A percentile compares a stretch with the other conserved stretches of the same genome.
Conservation (phyloP, 306 rosid species). For the Luffa aegyptiaca region DNA sequence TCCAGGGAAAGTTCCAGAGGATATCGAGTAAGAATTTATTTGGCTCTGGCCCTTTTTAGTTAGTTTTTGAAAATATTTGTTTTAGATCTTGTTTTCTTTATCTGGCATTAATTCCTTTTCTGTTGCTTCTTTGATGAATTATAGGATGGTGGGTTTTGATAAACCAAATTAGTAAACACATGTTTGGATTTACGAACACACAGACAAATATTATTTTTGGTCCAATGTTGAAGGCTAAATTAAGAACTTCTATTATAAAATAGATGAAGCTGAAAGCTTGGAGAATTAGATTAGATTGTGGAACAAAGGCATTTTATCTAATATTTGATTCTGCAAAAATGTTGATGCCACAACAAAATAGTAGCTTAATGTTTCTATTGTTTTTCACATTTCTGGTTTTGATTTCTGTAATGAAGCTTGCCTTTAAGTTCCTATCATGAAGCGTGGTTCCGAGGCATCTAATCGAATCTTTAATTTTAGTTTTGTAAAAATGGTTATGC, state of each 20-base stretch:
- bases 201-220: neutral
- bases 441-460: neutral
- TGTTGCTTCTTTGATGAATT: neutral
- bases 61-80: neutral
- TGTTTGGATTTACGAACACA: neutral
- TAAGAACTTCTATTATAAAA: neutral
- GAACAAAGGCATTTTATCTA: neutral
- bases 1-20: slow-evolving; percentile 47
- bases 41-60: neutral
- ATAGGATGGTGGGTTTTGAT: neutral
- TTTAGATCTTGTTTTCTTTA: neutral
- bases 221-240: neutral
- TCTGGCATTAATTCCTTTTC: neutral
- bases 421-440: neutral
- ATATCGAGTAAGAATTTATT: slow-evolving; percentile 52
- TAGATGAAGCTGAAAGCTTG: neutral
- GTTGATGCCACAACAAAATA: neutral
- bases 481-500: neutral
- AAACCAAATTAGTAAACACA: neutral
- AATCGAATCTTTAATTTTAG: neutral
- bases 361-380: neutral
- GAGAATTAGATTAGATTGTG: neutral
- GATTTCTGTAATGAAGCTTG: neutral
- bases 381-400: neutral
- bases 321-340: neutral